phyloP scores from a whole-genome alignment of 2,329 filamentous ascomycete species.

The Emmonsiellopsis sp. region DNA sequence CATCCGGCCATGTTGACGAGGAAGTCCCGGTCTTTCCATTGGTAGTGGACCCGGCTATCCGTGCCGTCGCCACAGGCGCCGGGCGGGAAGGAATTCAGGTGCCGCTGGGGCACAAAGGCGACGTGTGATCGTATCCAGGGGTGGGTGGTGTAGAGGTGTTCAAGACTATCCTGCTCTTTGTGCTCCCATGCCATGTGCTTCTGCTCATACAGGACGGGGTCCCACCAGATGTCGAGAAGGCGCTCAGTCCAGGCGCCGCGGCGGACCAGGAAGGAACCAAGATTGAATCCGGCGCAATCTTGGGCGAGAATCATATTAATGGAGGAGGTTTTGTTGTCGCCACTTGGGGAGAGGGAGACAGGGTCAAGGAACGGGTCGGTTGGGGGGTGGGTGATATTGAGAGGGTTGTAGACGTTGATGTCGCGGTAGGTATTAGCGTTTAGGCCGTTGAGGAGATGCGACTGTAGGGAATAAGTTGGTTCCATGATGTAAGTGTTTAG shows the following conservation, averaged over 20 bases:
- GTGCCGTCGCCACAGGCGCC: slow-evolving; percentile 62
- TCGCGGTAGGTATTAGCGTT: slow-evolving; percentile 73
- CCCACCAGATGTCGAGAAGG: slow-evolving; percentile 95
- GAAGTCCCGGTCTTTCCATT: slow-evolving; percentile 77
- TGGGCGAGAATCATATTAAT: slow-evolving; percentile 85
- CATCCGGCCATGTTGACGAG: slow-evolving; percentile 98
- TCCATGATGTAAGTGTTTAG: slow-evolving; percentile 98
- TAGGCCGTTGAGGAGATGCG: slow-evolving; percentile 79
- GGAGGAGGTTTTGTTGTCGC: slow-evolving; percentile 67
- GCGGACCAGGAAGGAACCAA: slow-evolving; percentile 87
- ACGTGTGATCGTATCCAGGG: slow-evolving; percentile 86
- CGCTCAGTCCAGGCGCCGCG: slow-evolving; percentile 84
- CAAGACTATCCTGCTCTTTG: slow-evolving; percentile 93
- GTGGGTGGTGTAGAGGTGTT: slow-evolving; percentile 83
- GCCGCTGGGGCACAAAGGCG: slow-evolving; percentile 81
- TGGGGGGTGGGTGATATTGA: slow-evolving; percentile 83
- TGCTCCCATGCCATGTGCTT: slow-evolving; percentile 99
- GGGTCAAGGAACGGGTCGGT: slow-evolving; percentile 66
- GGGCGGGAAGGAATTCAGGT: slow-evolving; percentile 86
- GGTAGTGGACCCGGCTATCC: slow-evolving; percentile 74
- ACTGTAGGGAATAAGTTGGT: slow-evolving; percentile 77
- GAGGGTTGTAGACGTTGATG: slow-evolving; percentile 90
- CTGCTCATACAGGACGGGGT: slow-evolving; percentile 93
- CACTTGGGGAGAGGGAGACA: slow-evolving; percentile 59
- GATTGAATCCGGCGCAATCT: slow-evolving; percentile 91